phyloP scores from a whole-genome alignment of 1,139 yeast genomes.

The Suhomyces bolitotheri region DNA sequence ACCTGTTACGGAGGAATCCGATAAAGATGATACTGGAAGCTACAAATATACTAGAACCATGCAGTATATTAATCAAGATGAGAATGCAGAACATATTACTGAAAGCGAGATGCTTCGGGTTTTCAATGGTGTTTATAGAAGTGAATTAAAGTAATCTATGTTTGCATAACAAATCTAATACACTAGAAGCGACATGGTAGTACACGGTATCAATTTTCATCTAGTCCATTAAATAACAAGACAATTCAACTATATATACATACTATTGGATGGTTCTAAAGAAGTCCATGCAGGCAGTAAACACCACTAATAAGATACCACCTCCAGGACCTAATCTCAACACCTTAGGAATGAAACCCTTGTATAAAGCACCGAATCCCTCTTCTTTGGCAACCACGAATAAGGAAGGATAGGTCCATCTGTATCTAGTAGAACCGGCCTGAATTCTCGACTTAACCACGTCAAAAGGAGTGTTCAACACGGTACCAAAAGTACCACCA shows the following conservation, averaged over 20 bases:
- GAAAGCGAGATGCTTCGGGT: constrained; percentile 19
- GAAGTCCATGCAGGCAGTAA: constrained; percentile 92
- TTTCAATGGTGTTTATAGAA: constrained; percentile 14
- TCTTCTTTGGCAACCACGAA: constrained; percentile 80
- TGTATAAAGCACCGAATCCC: constrained; percentile 54
- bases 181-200: no score
- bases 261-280: constrained; percentile 65
- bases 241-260: no score
- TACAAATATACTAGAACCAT: constrained; percentile 20
- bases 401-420: constrained; percentile 88
- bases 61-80: constrained; percentile 11
- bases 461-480: constrained; percentile 94
- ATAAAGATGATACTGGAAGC: background rate
- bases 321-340: constrained; percentile 99
- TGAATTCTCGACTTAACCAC: constrained; percentile 97
- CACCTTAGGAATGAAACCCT: constrained; percentile 96
- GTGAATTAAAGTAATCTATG: constrained; percentile 5
- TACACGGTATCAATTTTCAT: no score
- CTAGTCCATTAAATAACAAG: no score
- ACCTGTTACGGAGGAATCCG: background rate
- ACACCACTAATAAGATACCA: constrained; percentile 93
- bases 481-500: constrained; percentile 96
- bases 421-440: constrained; percentile 82
- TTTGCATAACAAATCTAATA: no score
- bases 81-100: constrained; percentile 9